These are phyloP conservation scores for Pleurotus giganteus DNA, from an alignment of 768 basidiomycete species.

Conservation along the genomic window DNA sequence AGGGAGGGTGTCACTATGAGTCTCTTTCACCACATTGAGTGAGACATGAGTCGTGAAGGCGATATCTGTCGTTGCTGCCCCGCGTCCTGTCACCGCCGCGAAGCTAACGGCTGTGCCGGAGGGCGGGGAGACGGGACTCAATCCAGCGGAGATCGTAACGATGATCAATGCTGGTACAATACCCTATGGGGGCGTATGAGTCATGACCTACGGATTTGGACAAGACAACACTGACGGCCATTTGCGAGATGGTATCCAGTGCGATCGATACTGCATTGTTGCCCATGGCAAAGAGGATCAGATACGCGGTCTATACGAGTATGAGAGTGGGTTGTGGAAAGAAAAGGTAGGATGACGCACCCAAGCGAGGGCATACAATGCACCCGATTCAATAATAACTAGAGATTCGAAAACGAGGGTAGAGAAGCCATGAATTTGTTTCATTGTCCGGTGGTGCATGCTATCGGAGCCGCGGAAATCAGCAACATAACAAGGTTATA, in stretches of 20 bases:
- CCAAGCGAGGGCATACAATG: conserved; percentile 3
- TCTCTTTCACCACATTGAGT: background rate
- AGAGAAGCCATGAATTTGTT: conserved; percentile 3
- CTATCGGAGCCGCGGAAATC: background rate
- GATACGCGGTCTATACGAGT: background rate
- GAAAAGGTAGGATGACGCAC: background rate
- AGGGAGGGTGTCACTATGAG: background rate
- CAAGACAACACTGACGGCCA: conserved; percentile 1
- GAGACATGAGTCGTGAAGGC: conserved; percentile 9
- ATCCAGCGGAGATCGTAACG: conserved; percentile 4
- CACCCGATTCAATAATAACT: conserved; percentile 5
- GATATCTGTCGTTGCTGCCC: conserved; percentile 3
- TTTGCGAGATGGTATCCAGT: conserved; percentile 7
- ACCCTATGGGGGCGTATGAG: background rate
- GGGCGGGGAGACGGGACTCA: conserved; percentile 7
- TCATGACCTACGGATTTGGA: background rate
- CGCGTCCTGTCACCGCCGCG: background rate
- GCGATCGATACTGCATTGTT: conserved; percentile 2
- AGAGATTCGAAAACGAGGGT: conserved; percentile 7
- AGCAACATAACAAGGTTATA: background rate
- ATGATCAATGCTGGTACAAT: conserved; percentile 8
- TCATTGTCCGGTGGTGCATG: conserved; percentile 8
- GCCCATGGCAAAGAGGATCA: background rate
- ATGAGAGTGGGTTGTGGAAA: background rate
- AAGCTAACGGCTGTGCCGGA: background rate